phyloP scores from a whole-genome alignment of 805 yeast genomes.

The Pichia manshurica region DNA sequence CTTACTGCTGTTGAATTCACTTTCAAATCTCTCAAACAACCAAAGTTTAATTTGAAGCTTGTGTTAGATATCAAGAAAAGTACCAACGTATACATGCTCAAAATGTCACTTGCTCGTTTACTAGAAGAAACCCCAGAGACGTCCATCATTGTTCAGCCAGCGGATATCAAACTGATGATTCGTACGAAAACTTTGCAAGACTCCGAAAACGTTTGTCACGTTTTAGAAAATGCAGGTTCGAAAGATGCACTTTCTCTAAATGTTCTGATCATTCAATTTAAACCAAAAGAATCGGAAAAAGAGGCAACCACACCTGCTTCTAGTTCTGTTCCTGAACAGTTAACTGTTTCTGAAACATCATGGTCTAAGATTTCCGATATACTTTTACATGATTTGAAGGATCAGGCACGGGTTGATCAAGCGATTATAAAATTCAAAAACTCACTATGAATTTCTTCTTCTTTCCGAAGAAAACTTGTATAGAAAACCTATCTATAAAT shows the following conservation, averaged over 20 bases:
- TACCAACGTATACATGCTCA: constrained; percentile 32
- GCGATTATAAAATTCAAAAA: constrained; percentile 6
- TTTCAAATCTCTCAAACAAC: constrained; percentile 67
- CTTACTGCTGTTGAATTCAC: constrained; percentile 1
- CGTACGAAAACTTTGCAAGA: constrained; percentile 49
- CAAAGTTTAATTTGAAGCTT: constrained; percentile 45
- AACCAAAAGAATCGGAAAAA: neutral
- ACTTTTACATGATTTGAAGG: constrained; percentile 6
- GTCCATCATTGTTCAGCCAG: constrained; percentile 25
- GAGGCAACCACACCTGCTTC: neutral
- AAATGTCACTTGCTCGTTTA: constrained; percentile 31
- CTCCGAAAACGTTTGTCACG: constrained; percentile 27
- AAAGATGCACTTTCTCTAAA: constrained; percentile 11
- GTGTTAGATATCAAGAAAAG: constrained; percentile 17
- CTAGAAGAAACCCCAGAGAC: constrained; percentile 22
- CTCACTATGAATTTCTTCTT: neutral
- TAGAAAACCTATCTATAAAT: no score
- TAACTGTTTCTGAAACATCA: constrained; percentile 1
- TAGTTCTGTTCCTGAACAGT: neutral
- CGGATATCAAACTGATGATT: constrained; percentile 40
- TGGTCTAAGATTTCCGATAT: constrained; percentile 13
- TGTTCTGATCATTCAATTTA: constrained; percentile 15
- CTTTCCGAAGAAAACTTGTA: neutral
- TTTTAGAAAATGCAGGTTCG: constrained; percentile 8
- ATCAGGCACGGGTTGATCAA: neutral